These are phyloP conservation scores for Mycena indigotica DNA, from an alignment of 768 basidiomycete species.

Conservation along the genomic window DNA sequence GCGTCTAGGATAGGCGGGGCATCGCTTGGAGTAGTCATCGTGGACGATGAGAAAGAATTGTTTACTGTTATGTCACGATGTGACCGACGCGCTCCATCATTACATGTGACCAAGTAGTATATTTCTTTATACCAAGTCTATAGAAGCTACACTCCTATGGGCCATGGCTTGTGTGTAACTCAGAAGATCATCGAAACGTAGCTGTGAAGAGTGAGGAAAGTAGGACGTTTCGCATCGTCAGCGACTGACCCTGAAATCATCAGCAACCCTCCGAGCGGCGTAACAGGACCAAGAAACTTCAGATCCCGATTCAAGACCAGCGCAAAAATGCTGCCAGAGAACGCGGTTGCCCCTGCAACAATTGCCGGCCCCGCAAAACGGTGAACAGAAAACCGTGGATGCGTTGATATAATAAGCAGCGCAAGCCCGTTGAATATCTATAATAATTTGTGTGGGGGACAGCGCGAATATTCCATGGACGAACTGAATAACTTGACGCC, in stretches of 20 bases:
- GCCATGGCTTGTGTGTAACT: not conserved
- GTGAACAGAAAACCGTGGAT: constrained; percentile 60
- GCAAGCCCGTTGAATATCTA: constrained; percentile 74
- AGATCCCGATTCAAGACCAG: constrained; percentile 54
- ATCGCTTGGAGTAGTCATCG: not conserved
- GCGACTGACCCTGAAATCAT: constrained; percentile 69
- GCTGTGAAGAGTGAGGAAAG: constrained; percentile 34
- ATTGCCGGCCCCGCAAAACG: constrained; percentile 72
- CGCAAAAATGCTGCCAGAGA: constrained; percentile 64
- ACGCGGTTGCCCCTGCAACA: constrained; percentile 53
- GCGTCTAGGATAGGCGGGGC: constrained; percentile 1
- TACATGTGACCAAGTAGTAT: not conserved
- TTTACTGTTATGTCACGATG: not conserved
- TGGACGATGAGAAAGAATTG: not conserved
- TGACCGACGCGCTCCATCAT: constrained; percentile 33
- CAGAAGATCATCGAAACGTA: constrained; percentile 57
- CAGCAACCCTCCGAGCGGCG: constrained; percentile 62
- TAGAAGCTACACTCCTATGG: not conserved
- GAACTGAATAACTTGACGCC: constrained; percentile 65
- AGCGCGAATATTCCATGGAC: not conserved
- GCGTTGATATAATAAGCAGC: constrained; percentile 61
- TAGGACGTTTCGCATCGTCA: not conserved
- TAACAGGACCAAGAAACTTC: constrained; percentile 61
- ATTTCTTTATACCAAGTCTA: not conserved
- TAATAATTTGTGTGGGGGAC: not conserved